phyloP scores from a whole-genome alignment of 2,329 filamentous ascomycete species.

The Fusarium sp. region DNA sequence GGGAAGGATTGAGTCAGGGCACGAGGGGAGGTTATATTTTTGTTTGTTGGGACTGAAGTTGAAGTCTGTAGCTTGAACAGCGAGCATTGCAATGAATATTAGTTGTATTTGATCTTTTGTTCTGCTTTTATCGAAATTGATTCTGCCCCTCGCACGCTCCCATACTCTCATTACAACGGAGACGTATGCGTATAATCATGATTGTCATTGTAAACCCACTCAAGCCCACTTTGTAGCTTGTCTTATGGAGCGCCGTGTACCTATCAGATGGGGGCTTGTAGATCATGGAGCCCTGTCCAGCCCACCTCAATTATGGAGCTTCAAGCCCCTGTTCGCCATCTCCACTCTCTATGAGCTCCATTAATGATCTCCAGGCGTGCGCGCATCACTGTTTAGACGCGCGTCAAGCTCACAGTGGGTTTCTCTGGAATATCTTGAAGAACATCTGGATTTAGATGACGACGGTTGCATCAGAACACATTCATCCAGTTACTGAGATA shows the following conservation, averaged over 20 bases:
- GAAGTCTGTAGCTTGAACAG: accelerated
- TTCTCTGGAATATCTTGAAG: background rate
- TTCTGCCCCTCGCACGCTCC: no score
- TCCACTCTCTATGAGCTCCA: background rate
- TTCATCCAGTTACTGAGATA: background rate
- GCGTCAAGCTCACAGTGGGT: background rate
- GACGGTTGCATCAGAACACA: background rate
- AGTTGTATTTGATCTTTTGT: background rate
- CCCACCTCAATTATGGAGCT: no score
- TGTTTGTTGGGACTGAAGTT: background rate
- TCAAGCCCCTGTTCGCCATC: background rate
- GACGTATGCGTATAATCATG: background rate
- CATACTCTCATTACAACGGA: no score
- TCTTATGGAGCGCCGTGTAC: background rate
- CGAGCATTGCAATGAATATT: background rate
- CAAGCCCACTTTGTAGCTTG: accelerated
- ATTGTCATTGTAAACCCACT: background rate
- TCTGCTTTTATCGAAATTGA: no score
- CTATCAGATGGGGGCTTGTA: background rate
- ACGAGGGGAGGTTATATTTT: background rate
- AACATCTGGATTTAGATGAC: background rate
- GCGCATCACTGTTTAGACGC: background rate
- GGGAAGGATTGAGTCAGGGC: background rate
- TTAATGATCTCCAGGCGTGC: background rate
- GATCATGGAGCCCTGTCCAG: background rate